Evolutionary conservation across 371 early-diverging fungal species (phyloP), one percentile per base, ranked within the genome.

Genomic region (Nematocida homosporus): DNA sequence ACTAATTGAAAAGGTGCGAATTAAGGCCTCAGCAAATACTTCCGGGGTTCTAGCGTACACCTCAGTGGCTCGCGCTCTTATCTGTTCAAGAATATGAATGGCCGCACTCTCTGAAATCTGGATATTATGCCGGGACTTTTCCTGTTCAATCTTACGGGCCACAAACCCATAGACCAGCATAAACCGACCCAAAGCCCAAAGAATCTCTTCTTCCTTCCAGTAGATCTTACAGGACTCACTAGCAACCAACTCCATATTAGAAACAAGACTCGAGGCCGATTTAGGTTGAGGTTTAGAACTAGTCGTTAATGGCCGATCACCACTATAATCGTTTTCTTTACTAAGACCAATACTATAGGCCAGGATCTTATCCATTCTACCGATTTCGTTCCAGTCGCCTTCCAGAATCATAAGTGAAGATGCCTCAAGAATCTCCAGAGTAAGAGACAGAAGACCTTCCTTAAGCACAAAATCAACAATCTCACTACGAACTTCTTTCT

Each of bases 191-290:
- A 54, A 16, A 13, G 34, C 20, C 54, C 54, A 30, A 8, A 13
- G 23, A 30, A 54, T 23, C 54, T 54, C 54, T 54, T 54, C 34
- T 54, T 54, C 54, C 20, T 13, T 54, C 32, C 16, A 30, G 54
- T 18, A 18, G 47, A 18, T 18, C 18, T 23, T 44, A 18, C 18
- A 23, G 47, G 47, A 23, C 18, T 44, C 47, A 23, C 23, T 44
- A 23, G 18, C 18, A 18, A 18, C 47, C 18, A 18, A 44, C 47
- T 23, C 47, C 18, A 44, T n/a, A n/a, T n/a, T n/a, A n/a, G n/a
- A n/a, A n/a, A n/a, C n/a, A n/a, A n/a, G n/a, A n/a, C n/a, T n/a
- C n/a, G n/a, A n/a, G n/a, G n/a, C n/a, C n/a, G n/a, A n/a, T n/a
- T n/a, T n/a, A n/a, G n/a, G n/a, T n/a, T n/a, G n/a, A n/a, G n/a